These are phyloP conservation scores for Balakata baccata DNA, from an alignment of 345 rosid species.

Conservation along the genomic window DNA sequence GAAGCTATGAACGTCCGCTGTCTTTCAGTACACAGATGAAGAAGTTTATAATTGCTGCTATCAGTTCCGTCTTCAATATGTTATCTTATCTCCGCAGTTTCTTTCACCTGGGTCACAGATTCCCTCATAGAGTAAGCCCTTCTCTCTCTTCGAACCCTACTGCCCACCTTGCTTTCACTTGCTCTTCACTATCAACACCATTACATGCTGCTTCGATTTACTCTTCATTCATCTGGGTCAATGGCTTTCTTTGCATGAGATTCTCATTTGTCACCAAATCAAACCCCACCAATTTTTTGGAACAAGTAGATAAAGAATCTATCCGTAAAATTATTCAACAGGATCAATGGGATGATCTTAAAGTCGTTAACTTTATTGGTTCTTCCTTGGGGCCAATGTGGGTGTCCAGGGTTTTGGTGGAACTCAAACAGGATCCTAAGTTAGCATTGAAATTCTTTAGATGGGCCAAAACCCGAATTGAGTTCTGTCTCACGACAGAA, in stretches of 20 bases:
- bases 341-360: conserved; percentile 48
- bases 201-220: conserved; percentile 18
- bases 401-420: conserved; percentile 51
- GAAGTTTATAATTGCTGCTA: conserved; percentile 25
- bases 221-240: conserved; percentile 43
- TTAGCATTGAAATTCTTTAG: conserved; percentile 61
- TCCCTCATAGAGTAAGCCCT: conserved; percentile 41
- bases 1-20: conserved; percentile 4
- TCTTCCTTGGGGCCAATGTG: conserved; percentile 44
- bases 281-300: conserved; percentile 15
- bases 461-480: conserved; percentile 43
- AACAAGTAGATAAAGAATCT: conserved; percentile 33
- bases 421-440: conserved; percentile 45
- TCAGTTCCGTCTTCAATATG: conserved; percentile 41
- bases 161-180: conserved; percentile 17
- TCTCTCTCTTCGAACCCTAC: conserved; percentile 22
- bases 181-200: conserved; percentile 11
- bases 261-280: conserved; percentile 40
- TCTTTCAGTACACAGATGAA: conserved; percentile 24
- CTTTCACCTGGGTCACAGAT: conserved; percentile 40
- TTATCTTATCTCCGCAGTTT: conserved; percentile 47
- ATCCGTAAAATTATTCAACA: conserved; percentile 38
- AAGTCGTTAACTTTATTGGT: conserved; percentile 23
- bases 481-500: conserved; percentile 44
- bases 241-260: conserved; percentile 46